These are phyloP conservation scores for Tuber borchii DNA, from an alignment of 495 filamentous ascomycete species.

Conservation along the genomic window DNA sequence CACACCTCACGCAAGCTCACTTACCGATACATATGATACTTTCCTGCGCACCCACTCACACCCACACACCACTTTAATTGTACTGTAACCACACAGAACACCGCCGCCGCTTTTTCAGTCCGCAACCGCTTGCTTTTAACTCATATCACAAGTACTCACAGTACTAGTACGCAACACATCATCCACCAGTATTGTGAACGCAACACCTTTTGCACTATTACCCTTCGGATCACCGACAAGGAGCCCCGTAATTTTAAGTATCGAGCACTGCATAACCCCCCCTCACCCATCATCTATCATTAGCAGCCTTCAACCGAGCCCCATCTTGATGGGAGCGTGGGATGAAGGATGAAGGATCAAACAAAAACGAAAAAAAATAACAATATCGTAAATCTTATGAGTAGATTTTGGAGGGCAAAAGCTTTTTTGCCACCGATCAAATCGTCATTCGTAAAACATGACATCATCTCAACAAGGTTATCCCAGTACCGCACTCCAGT, in stretches of 20 bases:
- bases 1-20: neutral
- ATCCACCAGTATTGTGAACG: neutral
- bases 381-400: neutral
- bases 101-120: neutral
- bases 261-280: neutral
- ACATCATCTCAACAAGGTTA: constrained; percentile 31
- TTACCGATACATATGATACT: neutral
- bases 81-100: neutral
- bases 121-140: neutral
- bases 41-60: neutral
- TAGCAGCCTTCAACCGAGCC: neutral
- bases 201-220: neutral
- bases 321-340: neutral
- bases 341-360: neutral
- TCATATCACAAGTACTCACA: neutral
- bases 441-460: constrained; percentile 34
- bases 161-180: neutral
- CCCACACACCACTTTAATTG: neutral
- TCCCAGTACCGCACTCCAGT: constrained; percentile 4
- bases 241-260: neutral
- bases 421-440: constrained; percentile 33
- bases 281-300: neutral
- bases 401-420: neutral
- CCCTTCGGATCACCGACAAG: neutral
- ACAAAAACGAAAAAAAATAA: neutral